Base-by-base conservation (phyloP, 2,329 filamentous ascomycete genomes). In the Sarocladium kiliense region DNA sequence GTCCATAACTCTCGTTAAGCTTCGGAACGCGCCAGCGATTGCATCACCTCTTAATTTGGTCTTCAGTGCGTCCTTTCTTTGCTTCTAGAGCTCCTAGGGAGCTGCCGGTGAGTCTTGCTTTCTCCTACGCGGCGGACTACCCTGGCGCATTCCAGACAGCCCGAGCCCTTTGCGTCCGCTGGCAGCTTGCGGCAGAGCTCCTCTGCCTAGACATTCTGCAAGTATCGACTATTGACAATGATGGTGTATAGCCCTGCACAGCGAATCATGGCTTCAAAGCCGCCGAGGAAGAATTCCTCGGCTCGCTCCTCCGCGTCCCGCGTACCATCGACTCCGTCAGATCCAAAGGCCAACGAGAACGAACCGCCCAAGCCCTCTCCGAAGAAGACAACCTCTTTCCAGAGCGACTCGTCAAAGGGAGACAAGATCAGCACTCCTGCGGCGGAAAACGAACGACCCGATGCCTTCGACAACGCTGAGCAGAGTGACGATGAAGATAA, bases 381-480 rank as follows among this genome's bases (percentile, higher is more conserved):
- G n/a, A 75, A 76, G 65, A 51, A 51, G 19, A 36, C 47, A 27
- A 21, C 47, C 18, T 39, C 50, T 12, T 39, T 39, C 21, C 36
- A 23, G 3, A 53, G 50, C 50, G 32, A 53, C 34, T 26, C 19
- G 14, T 53, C 34, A 5, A 53, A 53, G 26, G 50, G 18, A 26
- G 25, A 26, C 21, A 53, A 53, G 36, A 18, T 14, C 3, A n/a
- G 25, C 25, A 18, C n/a, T 3, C 23, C 36, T 21, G 27, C 27
- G n/a, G 10, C n/a, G 47, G 19, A 26, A 27, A 32, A 19, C 23
- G 21, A 19, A 12, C 7, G 16, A 27, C 50, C 71, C 7, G 77
- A 80, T 63, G 71, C 77, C 6, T 83, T 82, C 62, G 80, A 82
- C 58, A 74, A 72, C 3, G 68, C 71, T 30, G 65, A 70, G 6